Conservation (phyloP, 163 green algal species). For the Picocystis sp. region DNA sequence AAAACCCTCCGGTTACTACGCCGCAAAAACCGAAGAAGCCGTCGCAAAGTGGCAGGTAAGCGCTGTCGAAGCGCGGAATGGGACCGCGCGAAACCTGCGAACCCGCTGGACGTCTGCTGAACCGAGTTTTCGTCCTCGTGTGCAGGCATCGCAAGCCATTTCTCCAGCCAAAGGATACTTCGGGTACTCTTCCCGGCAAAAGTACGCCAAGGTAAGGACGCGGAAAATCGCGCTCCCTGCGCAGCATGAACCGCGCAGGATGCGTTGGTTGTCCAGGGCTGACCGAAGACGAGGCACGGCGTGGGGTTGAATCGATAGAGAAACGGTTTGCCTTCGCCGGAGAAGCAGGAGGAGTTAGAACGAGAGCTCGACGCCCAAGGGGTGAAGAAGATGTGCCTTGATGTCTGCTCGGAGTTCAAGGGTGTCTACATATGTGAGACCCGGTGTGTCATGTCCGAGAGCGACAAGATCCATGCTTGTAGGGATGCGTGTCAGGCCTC, state of each 20-base stretch:
- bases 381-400: slow-evolving; percentile 16
- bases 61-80: too few species aligned
- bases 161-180: slow-evolving; percentile 8
- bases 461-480: slow-evolving; percentile 11
- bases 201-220: slow-evolving; percentile 6
- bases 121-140: too few species aligned
- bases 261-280: too few species aligned
- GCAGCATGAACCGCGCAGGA: too few species aligned
- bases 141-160: background rate
- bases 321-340: too few species aligned
- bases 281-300: too few species aligned
- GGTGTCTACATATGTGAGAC: slow-evolving; percentile 12
- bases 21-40: slow-evolving; percentile 13
- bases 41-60: slow-evolving; percentile 12
- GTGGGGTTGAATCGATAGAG: too few species aligned
- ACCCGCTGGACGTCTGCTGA: too few species aligned
- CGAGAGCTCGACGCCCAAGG: background rate
- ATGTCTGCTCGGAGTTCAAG: slow-evolving; percentile 18
- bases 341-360: background rate
- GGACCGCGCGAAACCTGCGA: too few species aligned
- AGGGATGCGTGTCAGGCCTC: slow-evolving; percentile 12
- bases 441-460: slow-evolving; percentile 7
- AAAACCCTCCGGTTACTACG: slow-evolving; percentile 12
- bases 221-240: too few species aligned
- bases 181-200: background rate